phyloP scores from a whole-genome alignment of 2,329 filamentous ascomycete genomes.

The Monosporascus sp. region DNA sequence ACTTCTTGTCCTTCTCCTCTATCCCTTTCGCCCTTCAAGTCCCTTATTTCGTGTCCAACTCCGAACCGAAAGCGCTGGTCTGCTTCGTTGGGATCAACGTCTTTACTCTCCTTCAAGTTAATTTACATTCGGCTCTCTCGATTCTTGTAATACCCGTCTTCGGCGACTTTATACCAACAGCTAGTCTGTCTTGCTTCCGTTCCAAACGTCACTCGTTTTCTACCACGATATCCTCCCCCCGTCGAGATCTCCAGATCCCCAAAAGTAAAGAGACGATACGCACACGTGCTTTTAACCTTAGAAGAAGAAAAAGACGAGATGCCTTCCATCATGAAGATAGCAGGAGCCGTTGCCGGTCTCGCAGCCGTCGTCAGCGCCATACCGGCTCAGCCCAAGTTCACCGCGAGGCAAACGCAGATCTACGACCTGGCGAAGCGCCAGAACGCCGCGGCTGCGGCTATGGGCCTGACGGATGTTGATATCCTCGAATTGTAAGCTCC shows the following conservation, averaged over 20 bases:
- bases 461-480: slow-evolving; percentile 47
- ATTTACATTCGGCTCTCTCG: slow-evolving; percentile 14
- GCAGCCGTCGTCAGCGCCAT: slow-evolving; percentile 41
- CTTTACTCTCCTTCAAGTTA: slow-evolving; percentile 26
- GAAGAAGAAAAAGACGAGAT: slow-evolving; percentile 40
- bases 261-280: slow-evolving; percentile 19
- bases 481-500: slow-evolving; percentile 53
- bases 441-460: slow-evolving; percentile 40
- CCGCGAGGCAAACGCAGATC: slow-evolving; percentile 38
- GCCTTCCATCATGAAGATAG: slow-evolving; percentile 42
- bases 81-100: slow-evolving; percentile 38
- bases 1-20: slow-evolving; percentile 23
- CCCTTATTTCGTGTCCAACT: slow-evolving; percentile 23
- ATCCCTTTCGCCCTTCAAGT: slow-evolving; percentile 11
- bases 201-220: slow-evolving; percentile 12
- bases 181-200: slow-evolving; percentile 35
- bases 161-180: slow-evolving; percentile 29
- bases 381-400: slow-evolving; percentile 40
- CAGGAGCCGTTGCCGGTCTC: slow-evolving; percentile 37
- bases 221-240: slow-evolving; percentile 13
- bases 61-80: slow-evolving; percentile 43
- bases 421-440: slow-evolving; percentile 45
- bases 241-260: slow-evolving; percentile 11
- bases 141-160: slow-evolving; percentile 28
- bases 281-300: slow-evolving; percentile 19